These are phyloP conservation scores for Pisolithus microcarpus DNA, from an alignment of 768 basidiomycete species.

Conservation along the genomic window DNA sequence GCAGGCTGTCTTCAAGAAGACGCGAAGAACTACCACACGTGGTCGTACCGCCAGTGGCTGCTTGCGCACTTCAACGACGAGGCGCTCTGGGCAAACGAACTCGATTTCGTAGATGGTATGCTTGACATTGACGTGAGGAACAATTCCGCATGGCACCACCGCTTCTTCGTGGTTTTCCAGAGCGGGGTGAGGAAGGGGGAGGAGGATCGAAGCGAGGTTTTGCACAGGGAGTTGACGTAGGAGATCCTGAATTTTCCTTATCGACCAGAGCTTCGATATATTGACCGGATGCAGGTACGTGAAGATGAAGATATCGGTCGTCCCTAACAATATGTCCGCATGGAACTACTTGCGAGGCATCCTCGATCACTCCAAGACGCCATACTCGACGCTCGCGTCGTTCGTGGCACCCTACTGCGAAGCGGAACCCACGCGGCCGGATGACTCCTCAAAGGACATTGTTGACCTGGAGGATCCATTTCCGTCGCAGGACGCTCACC, in stretches of 20 bases:
- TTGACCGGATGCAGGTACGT: slow-evolving; percentile 45
- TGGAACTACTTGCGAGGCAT: slow-evolving; percentile 96
- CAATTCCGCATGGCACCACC: slow-evolving; percentile 97
- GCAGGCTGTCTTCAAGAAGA: slow-evolving; percentile 65
- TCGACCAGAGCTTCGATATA: neutral
- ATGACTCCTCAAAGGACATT: slow-evolving; percentile 37
- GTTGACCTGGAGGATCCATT: slow-evolving; percentile 68
- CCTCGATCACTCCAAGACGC: slow-evolving; percentile 53
- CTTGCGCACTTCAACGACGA: slow-evolving; percentile 76
- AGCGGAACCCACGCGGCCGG: slow-evolving; percentile 22
- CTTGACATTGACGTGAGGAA: slow-evolving; percentile 77
- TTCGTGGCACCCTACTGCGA: slow-evolving; percentile 65
- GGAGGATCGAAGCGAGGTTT: slow-evolving; percentile 49
- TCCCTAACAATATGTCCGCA: slow-evolving; percentile 89
- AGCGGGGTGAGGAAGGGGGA: slow-evolving; percentile 57
- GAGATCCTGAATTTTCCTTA: slow-evolving; percentile 24
- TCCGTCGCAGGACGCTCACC: slow-evolving; percentile 54
- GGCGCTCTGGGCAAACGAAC: slow-evolving; percentile 65
- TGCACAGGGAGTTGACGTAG: slow-evolving; percentile 70
- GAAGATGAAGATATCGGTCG: slow-evolving; percentile 76
- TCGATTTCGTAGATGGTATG: slow-evolving; percentile 68
- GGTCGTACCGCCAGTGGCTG: slow-evolving; percentile 96
- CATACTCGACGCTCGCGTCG: slow-evolving; percentile 45
- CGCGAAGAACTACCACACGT: slow-evolving; percentile 97
- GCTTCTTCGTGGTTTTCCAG: slow-evolving; percentile 81